phyloP scores from a whole-genome alignment of 1,284 basidiomycete genomes.

The Pseudozyma pruni region DNA sequence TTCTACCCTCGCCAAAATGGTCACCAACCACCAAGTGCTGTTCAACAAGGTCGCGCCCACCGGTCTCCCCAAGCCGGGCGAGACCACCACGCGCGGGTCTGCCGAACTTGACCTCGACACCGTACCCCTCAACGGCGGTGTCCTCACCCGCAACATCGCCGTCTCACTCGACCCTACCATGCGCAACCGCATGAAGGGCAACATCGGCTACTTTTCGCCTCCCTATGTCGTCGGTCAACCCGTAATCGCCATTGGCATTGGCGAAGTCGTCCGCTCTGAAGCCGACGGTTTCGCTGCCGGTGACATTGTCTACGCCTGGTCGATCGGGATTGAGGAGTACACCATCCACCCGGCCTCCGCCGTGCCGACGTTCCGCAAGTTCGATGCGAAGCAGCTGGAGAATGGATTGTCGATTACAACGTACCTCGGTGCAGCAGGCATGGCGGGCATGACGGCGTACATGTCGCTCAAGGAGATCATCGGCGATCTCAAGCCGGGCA shows the following conservation, averaged over 20 bases:
- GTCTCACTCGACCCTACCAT: slow-evolving; percentile 51
- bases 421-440: slow-evolving; percentile 67
- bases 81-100: slow-evolving; percentile 26
- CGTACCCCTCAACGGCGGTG: slow-evolving; percentile 41
- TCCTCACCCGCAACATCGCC: slow-evolving; percentile 44
- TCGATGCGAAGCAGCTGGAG: slow-evolving; percentile 18
- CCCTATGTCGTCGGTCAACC: slow-evolving; percentile 34
- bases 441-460: slow-evolving; percentile 67
- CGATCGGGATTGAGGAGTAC: slow-evolving; percentile 40
- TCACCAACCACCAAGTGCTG: slow-evolving; percentile 49
- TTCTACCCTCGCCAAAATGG: slow-evolving; percentile 24
- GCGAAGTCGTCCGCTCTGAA: slow-evolving; percentile 37
- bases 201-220: slow-evolving; percentile 38
- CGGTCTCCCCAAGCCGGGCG: slow-evolving; percentile 43
- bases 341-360: slow-evolving; percentile 19
- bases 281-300: slow-evolving; percentile 16
- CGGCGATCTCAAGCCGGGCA: slow-evolving; percentile 50
- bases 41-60: slow-evolving; percentile 43
- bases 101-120: slow-evolving; percentile 39
- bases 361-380: slow-evolving; percentile 22
- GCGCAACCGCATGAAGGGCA: slow-evolving; percentile 52
- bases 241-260: slow-evolving; percentile 41
- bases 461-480: slow-evolving; percentile 58
- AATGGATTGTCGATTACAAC: slow-evolving; percentile 49
- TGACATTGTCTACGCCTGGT: slow-evolving; percentile 39